phyloP scores from a whole-genome alignment of 2,329 filamentous ascomycete genomes.

The Xylaria sp. region DNA sequence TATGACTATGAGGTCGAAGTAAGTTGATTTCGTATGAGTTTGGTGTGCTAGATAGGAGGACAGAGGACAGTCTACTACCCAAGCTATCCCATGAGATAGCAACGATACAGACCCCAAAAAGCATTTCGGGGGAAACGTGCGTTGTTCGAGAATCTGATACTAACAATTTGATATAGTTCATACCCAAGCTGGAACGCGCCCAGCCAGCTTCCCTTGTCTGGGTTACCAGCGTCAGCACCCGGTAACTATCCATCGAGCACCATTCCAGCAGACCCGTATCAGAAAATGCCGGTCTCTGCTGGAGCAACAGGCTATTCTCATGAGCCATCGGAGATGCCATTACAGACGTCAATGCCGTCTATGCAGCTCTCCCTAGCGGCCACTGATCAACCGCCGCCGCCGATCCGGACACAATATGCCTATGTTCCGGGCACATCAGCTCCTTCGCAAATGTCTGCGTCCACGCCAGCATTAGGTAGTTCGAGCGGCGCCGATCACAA shows the following conservation, averaged over 20 bases:
- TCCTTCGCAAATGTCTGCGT: constrained; percentile 55
- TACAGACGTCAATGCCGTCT: constrained; percentile 60
- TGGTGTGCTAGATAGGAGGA: background rate
- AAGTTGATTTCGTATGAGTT: constrained; percentile 41
- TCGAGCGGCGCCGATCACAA: constrained; percentile 48
- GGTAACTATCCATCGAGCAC: constrained; percentile 57
- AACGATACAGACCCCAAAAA: background rate
- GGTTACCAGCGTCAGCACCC: constrained; percentile 54
- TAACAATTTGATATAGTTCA: constrained; percentile 51
- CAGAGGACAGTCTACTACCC: background rate
- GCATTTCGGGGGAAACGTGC: background rate
- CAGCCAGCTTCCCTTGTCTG: constrained; percentile 52
- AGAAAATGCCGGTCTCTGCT: constrained; percentile 59
- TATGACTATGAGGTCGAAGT: constrained; percentile 65
- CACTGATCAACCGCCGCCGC: constrained; percentile 51
- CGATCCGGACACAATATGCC: constrained; percentile 60
- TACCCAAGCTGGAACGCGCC: constrained; percentile 62
- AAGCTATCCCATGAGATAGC: background rate
- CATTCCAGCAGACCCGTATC: constrained; percentile 58
- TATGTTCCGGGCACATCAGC: constrained; percentile 59
- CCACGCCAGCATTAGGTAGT: constrained; percentile 42
- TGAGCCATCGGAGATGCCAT: constrained; percentile 60
- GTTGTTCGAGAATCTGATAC: constrained; percentile 20
- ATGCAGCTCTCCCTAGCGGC: constrained; percentile 58
- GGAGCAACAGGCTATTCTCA: constrained; percentile 54